These are phyloP conservation scores for Plenodomus biglobosus DNA, from an alignment of 2,329 filamentous ascomycete genomes.

Conservation along the genomic window DNA sequence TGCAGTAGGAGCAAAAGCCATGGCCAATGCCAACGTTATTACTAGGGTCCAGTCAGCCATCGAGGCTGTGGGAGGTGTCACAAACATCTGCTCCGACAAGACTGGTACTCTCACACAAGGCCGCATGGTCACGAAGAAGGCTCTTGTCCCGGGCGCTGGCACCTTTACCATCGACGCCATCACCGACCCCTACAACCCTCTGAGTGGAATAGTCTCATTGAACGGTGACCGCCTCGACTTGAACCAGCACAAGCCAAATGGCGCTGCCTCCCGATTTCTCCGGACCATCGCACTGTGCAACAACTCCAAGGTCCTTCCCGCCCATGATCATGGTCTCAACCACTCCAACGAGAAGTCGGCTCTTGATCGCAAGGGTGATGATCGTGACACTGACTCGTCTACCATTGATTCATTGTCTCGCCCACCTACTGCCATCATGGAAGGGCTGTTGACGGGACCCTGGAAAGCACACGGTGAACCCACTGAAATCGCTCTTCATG, in stretches of 20 bases:
- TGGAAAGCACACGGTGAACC: constrained; percentile 44
- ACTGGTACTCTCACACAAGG: constrained; percentile 47
- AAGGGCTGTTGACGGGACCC: constrained; percentile 15
- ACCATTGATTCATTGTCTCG: constrained; percentile 36
- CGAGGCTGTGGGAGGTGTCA: constrained; percentile 47
- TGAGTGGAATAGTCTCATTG: constrained; percentile 37
- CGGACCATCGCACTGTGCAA: constrained; percentile 45
- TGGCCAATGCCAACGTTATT: constrained; percentile 47
- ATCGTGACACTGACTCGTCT: constrained; percentile 36
- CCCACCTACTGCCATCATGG: constrained; percentile 31
- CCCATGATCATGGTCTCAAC: constrained; percentile 39
- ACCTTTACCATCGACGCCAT: constrained; percentile 38
- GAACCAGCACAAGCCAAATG: constrained; percentile 25
- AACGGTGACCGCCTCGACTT: constrained; percentile 30
- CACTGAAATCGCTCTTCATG: constrained; percentile 45
- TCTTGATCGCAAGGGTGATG: constrained; percentile 34
- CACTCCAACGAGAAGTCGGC: constrained; percentile 55
- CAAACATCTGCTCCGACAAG: constrained; percentile 47
- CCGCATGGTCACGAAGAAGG: constrained; percentile 45
- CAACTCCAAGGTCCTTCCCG: constrained; percentile 39
- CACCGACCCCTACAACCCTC: constrained; percentile 40
- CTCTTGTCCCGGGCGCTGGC: constrained; percentile 41
- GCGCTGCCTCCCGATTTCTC: constrained; percentile 34
- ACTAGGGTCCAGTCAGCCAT: constrained; percentile 45
- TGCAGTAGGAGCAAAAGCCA: constrained; percentile 47